Evolutionary conservation across 805 yeast genomes (phyloP).

Genomic region (Yamadazyma ubonensis): DNA sequence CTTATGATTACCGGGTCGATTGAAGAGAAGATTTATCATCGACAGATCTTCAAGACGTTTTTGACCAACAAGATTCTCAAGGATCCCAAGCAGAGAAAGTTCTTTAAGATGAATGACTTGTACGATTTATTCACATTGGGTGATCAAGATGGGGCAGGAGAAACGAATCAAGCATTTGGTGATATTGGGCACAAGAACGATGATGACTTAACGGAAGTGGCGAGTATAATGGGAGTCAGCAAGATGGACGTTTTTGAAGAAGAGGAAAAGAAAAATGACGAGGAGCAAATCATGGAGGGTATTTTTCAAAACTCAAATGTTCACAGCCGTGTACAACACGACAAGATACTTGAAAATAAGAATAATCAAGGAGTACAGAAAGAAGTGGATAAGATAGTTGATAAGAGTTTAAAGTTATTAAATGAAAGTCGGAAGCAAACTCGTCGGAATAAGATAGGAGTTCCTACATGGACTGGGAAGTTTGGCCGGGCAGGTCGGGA

Average conservation of each 20-base stretch:
- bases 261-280: slow-evolving; percentile 45
- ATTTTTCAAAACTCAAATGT: slow-evolving; percentile 64
- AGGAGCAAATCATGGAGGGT: slow-evolving; percentile 69
- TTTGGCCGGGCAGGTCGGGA: slow-evolving; percentile 78
- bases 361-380: slow-evolving; percentile 54
- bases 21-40: slow-evolving; percentile 93
- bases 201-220: slow-evolving; percentile 68
- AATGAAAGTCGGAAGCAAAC: slow-evolving; percentile 59
- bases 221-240: slow-evolving; percentile 69
- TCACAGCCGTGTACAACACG: slow-evolving; percentile 77
- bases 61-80: slow-evolving; percentile 89
- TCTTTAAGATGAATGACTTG: slow-evolving; percentile 87
- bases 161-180: slow-evolving; percentile 18
- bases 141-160: slow-evolving; percentile 64
- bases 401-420: slow-evolving; percentile 54
- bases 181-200: slow-evolving; percentile 29
- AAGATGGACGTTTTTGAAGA: slow-evolving; percentile 63
- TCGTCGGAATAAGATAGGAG: slow-evolving; percentile 53
- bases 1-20: slow-evolving; percentile 93
- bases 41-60: slow-evolving; percentile 95
- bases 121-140: slow-evolving; percentile 88
- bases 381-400: slow-evolving; percentile 60
- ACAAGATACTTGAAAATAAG: slow-evolving; percentile 60
- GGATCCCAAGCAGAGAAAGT: slow-evolving; percentile 92
- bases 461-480: slow-evolving; percentile 96